Conservation (phyloP, 371 early-diverging fungal genomes). For the Mortierella sp. region DNA sequence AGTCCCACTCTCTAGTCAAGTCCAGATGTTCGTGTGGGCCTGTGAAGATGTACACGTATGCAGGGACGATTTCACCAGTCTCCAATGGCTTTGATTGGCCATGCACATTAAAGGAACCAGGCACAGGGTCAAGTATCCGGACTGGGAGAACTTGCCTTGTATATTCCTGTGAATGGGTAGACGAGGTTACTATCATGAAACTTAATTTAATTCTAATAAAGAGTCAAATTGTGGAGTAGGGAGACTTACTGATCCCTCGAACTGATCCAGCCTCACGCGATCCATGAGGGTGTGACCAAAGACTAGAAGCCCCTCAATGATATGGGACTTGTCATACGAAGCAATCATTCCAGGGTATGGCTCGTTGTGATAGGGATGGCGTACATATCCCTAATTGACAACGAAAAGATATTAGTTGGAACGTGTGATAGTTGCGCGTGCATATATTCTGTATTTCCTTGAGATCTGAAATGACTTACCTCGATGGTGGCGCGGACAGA, state of each 20-base stretch:
- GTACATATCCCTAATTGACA: conserved; percentile 33
- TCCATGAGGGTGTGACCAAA: conserved; percentile 53
- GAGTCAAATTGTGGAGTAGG: not conserved
- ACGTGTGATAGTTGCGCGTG: not conserved
- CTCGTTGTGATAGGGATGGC: conserved; percentile 42
- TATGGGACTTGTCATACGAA: conserved; percentile 12
- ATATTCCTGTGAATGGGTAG: conserved; percentile 32
- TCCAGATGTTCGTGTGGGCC: conserved; percentile 28
- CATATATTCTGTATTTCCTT: not conserved
- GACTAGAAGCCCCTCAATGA: conserved; percentile 39
- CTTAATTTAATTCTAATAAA: not conserved
- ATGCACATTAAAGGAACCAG: conserved; percentile 26
- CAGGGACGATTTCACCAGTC: conserved; percentile 27
- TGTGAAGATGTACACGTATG: conserved; percentile 47
- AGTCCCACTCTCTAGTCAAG: conserved; percentile 38
- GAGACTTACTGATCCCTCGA: conserved; percentile 42
- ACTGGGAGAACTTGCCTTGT: conserved; percentile 34
- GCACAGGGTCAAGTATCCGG: conserved; percentile 27
- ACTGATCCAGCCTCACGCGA: conserved; percentile 43
- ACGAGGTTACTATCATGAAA: not conserved
- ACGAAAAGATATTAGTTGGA: not conserved
- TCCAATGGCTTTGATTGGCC: conserved; percentile 14
- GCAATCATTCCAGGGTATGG: conserved; percentile 55
- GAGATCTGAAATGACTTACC: conserved; percentile 10
- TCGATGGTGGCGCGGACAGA: conserved; percentile 42